phyloP scores from a whole-genome alignment of 495 filamentous ascomycete species.

The Penicillium fimorum region DNA sequence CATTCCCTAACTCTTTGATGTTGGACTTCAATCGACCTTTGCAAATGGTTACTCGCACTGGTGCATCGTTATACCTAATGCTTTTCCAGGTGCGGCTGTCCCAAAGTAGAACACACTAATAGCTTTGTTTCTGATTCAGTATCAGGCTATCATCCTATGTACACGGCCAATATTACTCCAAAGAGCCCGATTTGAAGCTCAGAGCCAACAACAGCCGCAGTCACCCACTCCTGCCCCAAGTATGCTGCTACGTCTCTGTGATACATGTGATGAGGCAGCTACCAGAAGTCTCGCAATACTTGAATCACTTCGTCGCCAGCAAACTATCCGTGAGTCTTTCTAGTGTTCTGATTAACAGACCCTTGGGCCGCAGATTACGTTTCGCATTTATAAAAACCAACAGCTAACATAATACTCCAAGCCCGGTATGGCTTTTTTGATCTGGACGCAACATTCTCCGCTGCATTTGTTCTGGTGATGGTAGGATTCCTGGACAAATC shows the following conservation, averaged over 20 bases:
- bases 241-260: conserved; percentile 18
- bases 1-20: conserved; percentile 16
- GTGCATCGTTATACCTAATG: conserved; percentile 24
- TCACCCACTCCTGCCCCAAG: conserved; percentile 2
- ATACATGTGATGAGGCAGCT: conserved; percentile 26
- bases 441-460: conserved; percentile 27
- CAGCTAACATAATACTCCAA: conserved; percentile 1
- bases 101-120: neutral
- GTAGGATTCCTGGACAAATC: conserved; percentile 16
- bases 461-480: conserved; percentile 27
- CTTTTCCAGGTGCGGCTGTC: conserved; percentile 18
- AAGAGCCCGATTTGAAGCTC: conserved; percentile 19
- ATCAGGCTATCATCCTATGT: conserved; percentile 25
- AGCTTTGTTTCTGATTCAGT: neutral
- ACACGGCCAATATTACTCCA: conserved; percentile 24
- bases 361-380: neutral
- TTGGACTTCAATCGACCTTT: conserved; percentile 23
- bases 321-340: conserved; percentile 19
- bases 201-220: conserved; percentile 7
- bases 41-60: conserved; percentile 19
- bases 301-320: conserved; percentile 18
- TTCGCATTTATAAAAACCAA: neutral
- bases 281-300: conserved; percentile 23
- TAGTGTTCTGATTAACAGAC: neutral
- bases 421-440: conserved; percentile 29